These are phyloP conservation scores for Sphagnum contortum DNA, from an alignment of 225 moss, liverwort and hornwort species.

Conservation along the genomic window DNA sequence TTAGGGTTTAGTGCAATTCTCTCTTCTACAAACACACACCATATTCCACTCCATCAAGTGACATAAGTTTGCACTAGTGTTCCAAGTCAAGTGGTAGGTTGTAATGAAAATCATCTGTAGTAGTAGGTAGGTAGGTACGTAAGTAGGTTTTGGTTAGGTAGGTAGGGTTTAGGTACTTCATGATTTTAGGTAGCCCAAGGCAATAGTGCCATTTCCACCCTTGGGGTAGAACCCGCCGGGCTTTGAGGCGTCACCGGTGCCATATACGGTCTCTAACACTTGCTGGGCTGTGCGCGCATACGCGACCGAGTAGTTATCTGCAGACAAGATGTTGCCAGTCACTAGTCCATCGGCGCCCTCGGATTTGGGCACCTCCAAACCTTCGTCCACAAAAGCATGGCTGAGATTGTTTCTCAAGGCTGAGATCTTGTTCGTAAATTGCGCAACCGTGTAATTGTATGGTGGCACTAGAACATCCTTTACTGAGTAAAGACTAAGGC, in stretches of 20 bases:
- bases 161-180: too few species aligned
- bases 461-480: conserved; percentile 19
- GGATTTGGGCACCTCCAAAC: background rate
- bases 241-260: conserved; percentile 50
- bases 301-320: conserved; percentile 31
- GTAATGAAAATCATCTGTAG: too few species aligned
- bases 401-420: conserved; percentile 6
- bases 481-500: conserved; percentile 31
- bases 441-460: conserved; percentile 28
- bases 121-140: too few species aligned
- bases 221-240: conserved; percentile 54
- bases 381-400: conserved; percentile 17
- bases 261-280: conserved; percentile 46
- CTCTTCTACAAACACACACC: too few species aligned
- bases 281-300: conserved; percentile 20
- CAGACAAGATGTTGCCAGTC: conserved; percentile 28
- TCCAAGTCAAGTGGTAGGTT: too few species aligned
- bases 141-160: too few species aligned
- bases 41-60: too few species aligned
- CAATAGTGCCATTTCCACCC: conserved; percentile 28
- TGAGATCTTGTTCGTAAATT: conserved; percentile 28
- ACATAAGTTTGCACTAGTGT: too few species aligned
- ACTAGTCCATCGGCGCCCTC: too few species aligned
- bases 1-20: too few species aligned
- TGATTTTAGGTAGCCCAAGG: conserved; percentile 18